phyloP scores from a whole-genome alignment of 768 basidiomycete species.

The Coprinopsis strossmayeri region DNA sequence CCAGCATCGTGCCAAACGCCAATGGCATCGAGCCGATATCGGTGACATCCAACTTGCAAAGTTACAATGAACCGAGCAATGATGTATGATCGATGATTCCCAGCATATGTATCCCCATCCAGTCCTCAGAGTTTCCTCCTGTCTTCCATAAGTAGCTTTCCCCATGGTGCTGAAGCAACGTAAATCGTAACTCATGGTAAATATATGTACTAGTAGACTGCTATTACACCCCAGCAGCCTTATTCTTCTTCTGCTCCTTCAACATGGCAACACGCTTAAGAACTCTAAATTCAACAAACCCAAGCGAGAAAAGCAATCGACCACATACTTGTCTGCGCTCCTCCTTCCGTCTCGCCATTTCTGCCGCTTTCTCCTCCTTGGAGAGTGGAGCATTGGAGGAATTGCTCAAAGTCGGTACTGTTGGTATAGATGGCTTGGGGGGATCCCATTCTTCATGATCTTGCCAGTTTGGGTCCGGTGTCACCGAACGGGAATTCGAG shows the following conservation, averaged over 20 bases:
- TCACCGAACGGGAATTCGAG: constrained; percentile 15
- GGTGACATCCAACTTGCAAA: too few relatives aligned
- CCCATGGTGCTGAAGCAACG: too few relatives aligned
- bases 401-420: constrained; percentile 9
- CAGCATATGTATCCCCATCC: too few relatives aligned
- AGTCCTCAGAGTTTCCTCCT: too few relatives aligned
- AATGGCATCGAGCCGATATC: neutral
- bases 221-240: neutral
- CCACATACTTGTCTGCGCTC: constrained; percentile 77
- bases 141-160: too few relatives aligned
- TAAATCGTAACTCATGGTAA: too few relatives aligned
- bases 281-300: neutral
- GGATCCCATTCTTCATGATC: constrained; percentile 20
- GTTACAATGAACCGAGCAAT: too few relatives aligned
- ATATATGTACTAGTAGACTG: neutral
- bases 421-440: constrained; percentile 1
- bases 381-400: constrained; percentile 43
- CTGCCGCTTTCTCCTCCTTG: constrained; percentile 92
- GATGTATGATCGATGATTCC: too few relatives aligned
- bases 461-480: constrained; percentile 20
- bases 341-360: constrained; percentile 87
- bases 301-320: neutral
- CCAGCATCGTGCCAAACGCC: neutral
- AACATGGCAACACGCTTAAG: constrained; percentile 66
- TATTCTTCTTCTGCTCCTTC: constrained; percentile 73